phyloP scores from a whole-genome alignment of 345 rosid species.

The Combretum micranthum region DNA sequence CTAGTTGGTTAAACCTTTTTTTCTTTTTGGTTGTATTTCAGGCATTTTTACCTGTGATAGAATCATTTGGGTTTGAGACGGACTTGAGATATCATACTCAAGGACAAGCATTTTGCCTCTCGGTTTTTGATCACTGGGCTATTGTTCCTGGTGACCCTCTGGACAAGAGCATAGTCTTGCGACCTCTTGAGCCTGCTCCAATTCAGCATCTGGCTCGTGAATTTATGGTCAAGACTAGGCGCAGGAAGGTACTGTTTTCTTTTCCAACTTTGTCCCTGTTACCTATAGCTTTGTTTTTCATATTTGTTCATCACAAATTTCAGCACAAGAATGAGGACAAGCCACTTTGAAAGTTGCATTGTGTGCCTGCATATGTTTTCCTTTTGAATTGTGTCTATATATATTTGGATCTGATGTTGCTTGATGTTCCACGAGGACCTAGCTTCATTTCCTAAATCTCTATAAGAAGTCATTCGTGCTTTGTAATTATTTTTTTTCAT shows the following conservation, averaged over 20 bases:
- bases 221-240: slow-evolving; percentile 81
- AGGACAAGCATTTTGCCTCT: slow-evolving; percentile 79
- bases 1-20: neutral
- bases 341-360: no score
- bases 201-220: slow-evolving; percentile 89
- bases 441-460: no score
- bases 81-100: slow-evolving; percentile 87
- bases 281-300: neutral
- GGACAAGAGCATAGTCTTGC: slow-evolving; percentile 74
- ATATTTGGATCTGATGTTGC: no score
- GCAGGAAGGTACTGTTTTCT: slow-evolving; percentile 52
- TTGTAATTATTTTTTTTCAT: no score
- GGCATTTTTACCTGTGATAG: slow-evolving; percentile 89
- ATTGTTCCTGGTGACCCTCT: slow-evolving; percentile 94
- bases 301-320: neutral
- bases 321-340: neutral
- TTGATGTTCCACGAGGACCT: no score
- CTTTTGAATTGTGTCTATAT: no score
- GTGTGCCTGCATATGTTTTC: no score
- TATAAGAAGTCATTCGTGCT: no score
- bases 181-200: slow-evolving; percentile 89
- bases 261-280: neutral
- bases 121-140: slow-evolving; percentile 87
- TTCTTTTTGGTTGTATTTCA: slow-evolving; percentile 19
- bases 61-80: slow-evolving; percentile 90